These are phyloP conservation scores for Clonostachys chloroleuca DNA, from an alignment of 2,329 filamentous ascomycete genomes.

Conservation along the genomic window DNA sequence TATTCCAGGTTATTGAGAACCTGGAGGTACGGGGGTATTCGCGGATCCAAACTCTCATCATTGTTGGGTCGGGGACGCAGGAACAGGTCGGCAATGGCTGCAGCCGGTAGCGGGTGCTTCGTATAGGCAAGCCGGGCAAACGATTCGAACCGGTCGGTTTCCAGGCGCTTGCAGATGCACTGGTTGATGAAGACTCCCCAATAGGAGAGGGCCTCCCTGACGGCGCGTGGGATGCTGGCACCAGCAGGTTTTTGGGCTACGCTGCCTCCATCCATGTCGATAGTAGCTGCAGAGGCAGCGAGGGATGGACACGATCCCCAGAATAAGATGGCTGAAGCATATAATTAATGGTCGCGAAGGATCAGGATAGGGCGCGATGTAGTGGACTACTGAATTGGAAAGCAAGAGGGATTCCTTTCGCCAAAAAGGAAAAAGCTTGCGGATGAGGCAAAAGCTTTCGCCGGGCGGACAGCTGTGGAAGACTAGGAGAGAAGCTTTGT, in stretches of 20 bases:
- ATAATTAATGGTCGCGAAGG: no score
- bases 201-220: conserved; percentile 24
- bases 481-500: no score
- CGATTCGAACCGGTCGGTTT: conserved; percentile 45
- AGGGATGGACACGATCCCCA: no score
- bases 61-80: conserved; percentile 47
- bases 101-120: conserved; percentile 46
- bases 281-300: no score
- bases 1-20: conserved; percentile 44
- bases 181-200: conserved; percentile 47
- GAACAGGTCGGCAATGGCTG: conserved; percentile 51
- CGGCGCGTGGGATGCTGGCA: conserved; percentile 12
- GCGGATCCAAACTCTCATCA: conserved; percentile 49
- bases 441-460: no score
- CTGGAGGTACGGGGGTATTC: conserved; percentile 55
- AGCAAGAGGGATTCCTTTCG: no score
- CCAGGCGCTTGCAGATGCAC: conserved; percentile 47
- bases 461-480: no score
- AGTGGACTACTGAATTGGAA: no score
- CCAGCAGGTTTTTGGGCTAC: neutral
- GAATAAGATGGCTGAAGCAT: no score
- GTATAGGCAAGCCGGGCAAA: conserved; percentile 43
- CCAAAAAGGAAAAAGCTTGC: no score
- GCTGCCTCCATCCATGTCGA: no score
- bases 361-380: no score